Conservation (phyloP, 2,329 filamentous ascomycete genomes). For the Stachybotrys echinatus region DNA sequence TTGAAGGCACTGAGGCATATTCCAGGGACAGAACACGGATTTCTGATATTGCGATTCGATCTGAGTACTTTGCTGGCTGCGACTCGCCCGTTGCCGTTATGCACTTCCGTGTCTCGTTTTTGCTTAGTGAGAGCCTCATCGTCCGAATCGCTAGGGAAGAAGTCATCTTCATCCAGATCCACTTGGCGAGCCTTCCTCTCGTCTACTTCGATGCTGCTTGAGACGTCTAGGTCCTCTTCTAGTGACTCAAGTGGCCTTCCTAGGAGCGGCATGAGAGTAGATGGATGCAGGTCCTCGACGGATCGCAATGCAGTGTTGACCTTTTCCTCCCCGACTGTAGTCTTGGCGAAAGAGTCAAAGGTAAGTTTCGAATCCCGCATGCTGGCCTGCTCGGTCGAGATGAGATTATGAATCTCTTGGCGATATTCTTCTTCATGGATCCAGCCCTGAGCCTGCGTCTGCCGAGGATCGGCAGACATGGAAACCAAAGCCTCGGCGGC, state of each 20-base stretch:
- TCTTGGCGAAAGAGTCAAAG: constrained; percentile 63
- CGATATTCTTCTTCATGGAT: constrained; percentile 85
- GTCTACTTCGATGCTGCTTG: constrained; percentile 56
- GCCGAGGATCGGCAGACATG: constrained; percentile 79
- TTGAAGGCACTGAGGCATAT: constrained; percentile 37
- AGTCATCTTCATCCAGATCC: constrained; percentile 40
- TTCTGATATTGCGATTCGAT: not conserved
- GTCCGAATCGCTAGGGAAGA: constrained; percentile 48
- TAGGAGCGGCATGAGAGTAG: constrained; percentile 49
- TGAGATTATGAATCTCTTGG: constrained; percentile 57
- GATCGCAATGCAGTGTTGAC: constrained; percentile 79
- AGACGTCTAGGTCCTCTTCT: constrained; percentile 20
- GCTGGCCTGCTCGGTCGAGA: constrained; percentile 54
- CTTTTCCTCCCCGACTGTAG: constrained; percentile 43
- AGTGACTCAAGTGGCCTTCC: constrained; percentile 26
- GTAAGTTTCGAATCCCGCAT: constrained; percentile 33
- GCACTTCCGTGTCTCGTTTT: not conserved
- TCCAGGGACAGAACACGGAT: constrained; percentile 23
- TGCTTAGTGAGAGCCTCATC: constrained; percentile 34
- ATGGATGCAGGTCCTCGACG: constrained; percentile 79
- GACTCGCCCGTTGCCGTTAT: too few relatives aligned
- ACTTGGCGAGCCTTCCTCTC: constrained; percentile 49
- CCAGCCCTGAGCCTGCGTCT: constrained; percentile 74
- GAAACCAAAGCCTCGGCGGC: constrained; percentile 75
- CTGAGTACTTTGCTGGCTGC: too few relatives aligned